Evolutionary conservation across 2,329 filamentous ascomycete genomes (phyloP).

Genomic region (Cryphonectria japonica): DNA sequence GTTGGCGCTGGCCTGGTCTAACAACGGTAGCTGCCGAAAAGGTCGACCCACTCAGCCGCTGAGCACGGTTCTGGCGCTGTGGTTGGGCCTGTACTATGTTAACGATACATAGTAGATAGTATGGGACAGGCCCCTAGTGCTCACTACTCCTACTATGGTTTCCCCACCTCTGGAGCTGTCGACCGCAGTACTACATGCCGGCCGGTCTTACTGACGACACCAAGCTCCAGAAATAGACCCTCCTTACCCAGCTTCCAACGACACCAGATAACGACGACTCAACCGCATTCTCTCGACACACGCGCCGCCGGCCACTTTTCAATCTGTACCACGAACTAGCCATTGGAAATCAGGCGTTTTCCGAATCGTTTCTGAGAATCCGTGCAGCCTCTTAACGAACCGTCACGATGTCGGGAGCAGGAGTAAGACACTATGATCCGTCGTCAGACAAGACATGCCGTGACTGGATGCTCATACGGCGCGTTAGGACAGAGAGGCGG

Average conservation of each 20-base stretch:
- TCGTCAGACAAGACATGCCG: conserved; percentile 28
- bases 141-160: background rate
- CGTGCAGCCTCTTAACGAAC: conserved; percentile 21
- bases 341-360: background rate
- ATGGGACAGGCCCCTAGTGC: conserved; percentile 2
- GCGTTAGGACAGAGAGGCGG: conserved; percentile 82
- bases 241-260: conserved; percentile 6
- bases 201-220: conserved; percentile 40
- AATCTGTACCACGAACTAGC: background rate
- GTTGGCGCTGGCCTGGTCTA: conserved; percentile 23
- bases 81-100: background rate
- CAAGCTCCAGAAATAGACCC: conserved; percentile 47
- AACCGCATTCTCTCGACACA: background rate
- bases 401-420: conserved; percentile 45
- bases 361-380: conserved; percentile 8
- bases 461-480: conserved; percentile 22
- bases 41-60: conserved; percentile 2
- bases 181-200: conserved; percentile 24
- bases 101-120: too few relatives aligned
- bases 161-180: conserved; percentile 13
- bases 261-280: conserved; percentile 11
- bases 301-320: background rate
- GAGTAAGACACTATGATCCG: conserved; percentile 36
- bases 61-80: background rate
- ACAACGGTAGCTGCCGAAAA: conserved; percentile 26